These are phyloP conservation scores for Diplodia intermedia DNA, from an alignment of 2,329 filamentous ascomycete genomes.

Conservation along the genomic window DNA sequence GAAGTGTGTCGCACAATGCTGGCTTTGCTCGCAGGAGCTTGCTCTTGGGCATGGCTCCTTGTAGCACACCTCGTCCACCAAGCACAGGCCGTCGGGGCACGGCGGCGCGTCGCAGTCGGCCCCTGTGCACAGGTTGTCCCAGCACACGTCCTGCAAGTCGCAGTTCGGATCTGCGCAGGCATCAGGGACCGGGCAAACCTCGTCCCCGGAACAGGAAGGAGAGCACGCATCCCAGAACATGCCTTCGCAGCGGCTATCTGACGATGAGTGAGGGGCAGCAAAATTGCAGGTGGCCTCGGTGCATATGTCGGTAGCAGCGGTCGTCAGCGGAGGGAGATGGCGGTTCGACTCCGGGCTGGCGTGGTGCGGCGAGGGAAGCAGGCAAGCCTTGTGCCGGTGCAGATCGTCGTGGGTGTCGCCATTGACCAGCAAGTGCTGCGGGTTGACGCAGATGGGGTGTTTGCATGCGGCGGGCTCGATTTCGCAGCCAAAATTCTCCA, in stretches of 20 bases:
- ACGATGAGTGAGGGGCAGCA: neutral
- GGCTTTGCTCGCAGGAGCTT: conserved; percentile 23
- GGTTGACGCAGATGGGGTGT: conserved; percentile 30
- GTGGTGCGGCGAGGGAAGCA: neutral
- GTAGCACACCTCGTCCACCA: conserved; percentile 40
- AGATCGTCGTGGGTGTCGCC: conserved; percentile 28
- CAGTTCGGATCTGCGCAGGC: conserved; percentile 49
- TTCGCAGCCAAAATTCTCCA: conserved; percentile 28
- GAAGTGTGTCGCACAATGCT: conserved; percentile 2
- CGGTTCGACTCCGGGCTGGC: neutral
- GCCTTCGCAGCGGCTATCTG: conserved; percentile 46
- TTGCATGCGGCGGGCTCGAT: conserved; percentile 30
- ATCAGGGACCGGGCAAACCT: conserved; percentile 42
- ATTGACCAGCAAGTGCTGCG: conserved; percentile 27
- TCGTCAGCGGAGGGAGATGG: conserved; percentile 9
- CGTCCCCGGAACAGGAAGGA: conserved; percentile 42
- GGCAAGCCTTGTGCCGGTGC: conserved; percentile 22
- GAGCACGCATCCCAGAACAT: conserved; percentile 42
- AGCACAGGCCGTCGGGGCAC: conserved; percentile 44
- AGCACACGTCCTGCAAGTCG: conserved; percentile 34
- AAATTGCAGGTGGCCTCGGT: conserved; percentile 15
- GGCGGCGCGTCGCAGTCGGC: conserved; percentile 45
- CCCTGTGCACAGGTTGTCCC: conserved; percentile 42
- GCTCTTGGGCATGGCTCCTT: conserved; percentile 27
- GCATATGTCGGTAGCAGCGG: conserved; percentile 27